Evolutionary conservation across 495 filamentous ascomycete genomes (phyloP).

Genomic region (Thermochaetoides thermophila): DNA sequence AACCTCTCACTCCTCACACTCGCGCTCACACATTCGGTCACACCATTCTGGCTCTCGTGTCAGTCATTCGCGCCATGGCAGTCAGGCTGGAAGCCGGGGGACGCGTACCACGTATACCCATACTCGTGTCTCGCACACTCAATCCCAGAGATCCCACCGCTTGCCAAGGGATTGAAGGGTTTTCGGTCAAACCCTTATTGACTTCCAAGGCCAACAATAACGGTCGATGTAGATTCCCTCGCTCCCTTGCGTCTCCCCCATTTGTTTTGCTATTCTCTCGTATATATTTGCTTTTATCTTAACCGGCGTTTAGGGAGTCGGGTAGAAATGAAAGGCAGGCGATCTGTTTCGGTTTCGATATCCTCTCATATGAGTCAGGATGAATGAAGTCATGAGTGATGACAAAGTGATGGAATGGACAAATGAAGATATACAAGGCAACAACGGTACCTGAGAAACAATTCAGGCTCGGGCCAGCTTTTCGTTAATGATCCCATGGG

Average conservation of each 20-base stretch:
- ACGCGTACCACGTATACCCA: slow-evolving; percentile 14
- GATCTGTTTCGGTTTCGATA: not conserved
- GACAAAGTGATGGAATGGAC: not conserved
- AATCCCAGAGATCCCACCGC: slow-evolving; percentile 11
- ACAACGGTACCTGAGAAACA: no score
- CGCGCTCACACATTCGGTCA: no score
- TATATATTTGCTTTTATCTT: slow-evolving; percentile 3
- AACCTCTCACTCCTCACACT: slow-evolving; percentile 13
- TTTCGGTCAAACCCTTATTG: no score
- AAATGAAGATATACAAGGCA: slow-evolving; percentile 1
- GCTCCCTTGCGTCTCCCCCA: slow-evolving; percentile 4
- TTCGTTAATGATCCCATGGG: no score
- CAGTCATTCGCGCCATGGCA: no score
- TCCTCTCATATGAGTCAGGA: not conserved
- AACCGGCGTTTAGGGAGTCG: slow-evolving; percentile 1
- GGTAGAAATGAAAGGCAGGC: slow-evolving; percentile 1
- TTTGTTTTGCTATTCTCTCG: not conserved
- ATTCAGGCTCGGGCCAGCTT: no score
- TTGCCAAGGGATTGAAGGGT: slow-evolving; percentile 9
- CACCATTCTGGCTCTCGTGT: no score
- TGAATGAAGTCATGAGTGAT: not conserved
- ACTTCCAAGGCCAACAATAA: no score
- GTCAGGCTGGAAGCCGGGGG: slow-evolving; percentile 13
- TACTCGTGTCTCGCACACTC: slow-evolving; percentile 17
- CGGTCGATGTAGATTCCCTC: slow-evolving; percentile 3